A percentile compares a stretch with the other conserved stretches of the same genome.
These are phyloP conservation scores for Puccinia coronata DNA, from an alignment of 1,284 basidiomycete genomes.

Conservation along the genomic window DNA sequence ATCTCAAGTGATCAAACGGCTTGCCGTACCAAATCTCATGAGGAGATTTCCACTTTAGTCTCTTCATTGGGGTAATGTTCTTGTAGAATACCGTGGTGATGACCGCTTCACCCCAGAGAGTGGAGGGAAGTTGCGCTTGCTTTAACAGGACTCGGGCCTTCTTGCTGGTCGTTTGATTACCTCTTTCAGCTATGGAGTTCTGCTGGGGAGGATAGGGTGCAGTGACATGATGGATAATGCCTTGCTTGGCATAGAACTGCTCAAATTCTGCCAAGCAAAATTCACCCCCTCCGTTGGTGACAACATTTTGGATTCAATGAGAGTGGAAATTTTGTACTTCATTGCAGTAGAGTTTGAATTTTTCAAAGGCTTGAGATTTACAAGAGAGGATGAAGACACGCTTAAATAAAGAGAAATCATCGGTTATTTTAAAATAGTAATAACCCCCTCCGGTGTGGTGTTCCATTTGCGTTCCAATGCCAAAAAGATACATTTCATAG, in stretches of 20 bases:
- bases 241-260: too few species aligned
- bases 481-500: too few species aligned
- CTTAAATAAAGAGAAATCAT: slow-evolving; percentile 3
- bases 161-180: background rate
- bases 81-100: background rate
- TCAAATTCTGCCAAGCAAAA: too few species aligned
- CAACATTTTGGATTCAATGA: too few species aligned
- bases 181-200: background rate
- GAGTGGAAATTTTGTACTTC: too few species aligned
- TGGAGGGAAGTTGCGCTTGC: background rate
- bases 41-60: background rate
- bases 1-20: background rate
- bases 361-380: slow-evolving; percentile 28
- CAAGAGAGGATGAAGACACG: slow-evolving; percentile 1
- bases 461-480: too few species aligned
- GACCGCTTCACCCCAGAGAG: slow-evolving; percentile 15
- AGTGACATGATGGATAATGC: too few species aligned
- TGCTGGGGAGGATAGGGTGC: background rate
- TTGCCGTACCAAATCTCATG: background rate
- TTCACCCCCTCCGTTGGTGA: too few species aligned
- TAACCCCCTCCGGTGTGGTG: slow-evolving; percentile 1
- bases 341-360: background rate
- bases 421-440: slow-evolving; percentile 17
- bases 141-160: background rate
- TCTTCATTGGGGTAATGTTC: background rate